phyloP scores from a whole-genome alignment of 2,329 filamentous ascomycete genomes.

The Talaromyces sp. region DNA sequence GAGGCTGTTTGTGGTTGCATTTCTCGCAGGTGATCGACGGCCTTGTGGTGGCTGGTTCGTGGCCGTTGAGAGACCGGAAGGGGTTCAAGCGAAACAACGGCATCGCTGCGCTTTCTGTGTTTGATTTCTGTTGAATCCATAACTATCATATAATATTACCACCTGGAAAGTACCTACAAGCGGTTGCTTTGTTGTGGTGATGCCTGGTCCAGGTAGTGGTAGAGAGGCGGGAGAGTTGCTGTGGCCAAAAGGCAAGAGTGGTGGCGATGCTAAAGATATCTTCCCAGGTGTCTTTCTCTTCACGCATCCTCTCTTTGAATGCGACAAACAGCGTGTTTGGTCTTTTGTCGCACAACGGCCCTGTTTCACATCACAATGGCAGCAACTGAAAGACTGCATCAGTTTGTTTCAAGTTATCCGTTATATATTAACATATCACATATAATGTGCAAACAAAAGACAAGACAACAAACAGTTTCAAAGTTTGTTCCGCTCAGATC shows the following conservation, averaged over 20 bases:
- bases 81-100: neutral
- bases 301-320: neutral
- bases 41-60: neutral
- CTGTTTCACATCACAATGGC: too few species aligned
- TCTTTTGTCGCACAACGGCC: neutral
- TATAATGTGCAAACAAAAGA: too few species aligned
- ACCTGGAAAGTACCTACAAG: neutral
- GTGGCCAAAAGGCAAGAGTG: neutral
- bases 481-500: too few species aligned
- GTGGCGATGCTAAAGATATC: neutral
- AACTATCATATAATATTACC: neutral
- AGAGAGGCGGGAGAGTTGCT: neutral
- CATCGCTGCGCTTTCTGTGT: neutral
- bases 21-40: conserved; percentile 7
- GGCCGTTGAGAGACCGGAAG: neutral
- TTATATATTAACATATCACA: too few species aligned
- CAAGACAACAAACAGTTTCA: too few species aligned
- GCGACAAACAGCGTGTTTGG: neutral
- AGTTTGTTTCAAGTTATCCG: too few species aligned
- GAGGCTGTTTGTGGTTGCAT: conserved; percentile 7
- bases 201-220: neutral
- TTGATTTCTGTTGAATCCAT: neutral
- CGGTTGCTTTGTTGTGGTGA: neutral
- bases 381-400: too few species aligned
- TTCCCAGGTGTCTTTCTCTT: neutral